Percentiles rank a stretch among this genome's conserved stretches.
Conservation (phyloP, 2,329 filamentous ascomycete genomes). For the Trichoderma sp. region DNA sequence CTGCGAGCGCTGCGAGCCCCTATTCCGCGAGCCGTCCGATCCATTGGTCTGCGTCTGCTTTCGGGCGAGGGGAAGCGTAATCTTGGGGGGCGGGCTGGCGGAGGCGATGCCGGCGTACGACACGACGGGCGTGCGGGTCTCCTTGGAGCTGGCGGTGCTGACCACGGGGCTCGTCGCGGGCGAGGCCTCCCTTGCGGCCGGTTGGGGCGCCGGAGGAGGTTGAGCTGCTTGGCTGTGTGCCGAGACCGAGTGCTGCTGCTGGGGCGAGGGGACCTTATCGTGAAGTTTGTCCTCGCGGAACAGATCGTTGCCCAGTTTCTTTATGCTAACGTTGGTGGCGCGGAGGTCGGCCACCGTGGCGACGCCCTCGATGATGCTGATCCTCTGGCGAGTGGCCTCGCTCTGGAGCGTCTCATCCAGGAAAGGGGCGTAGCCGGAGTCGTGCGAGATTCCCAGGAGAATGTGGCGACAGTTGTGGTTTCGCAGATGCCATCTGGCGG, state of each 20-base stretch:
- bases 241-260: too few relatives aligned
- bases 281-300: conserved; percentile 59
- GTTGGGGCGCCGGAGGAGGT: not conserved
- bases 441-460: conserved; percentile 63
- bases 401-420: conserved; percentile 57
- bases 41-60: conserved; percentile 26
- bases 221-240: not conserved
- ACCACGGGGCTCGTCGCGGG: conserved; percentile 30
- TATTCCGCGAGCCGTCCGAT: conserved; percentile 6
- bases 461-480: conserved; percentile 65
- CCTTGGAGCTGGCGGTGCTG: conserved; percentile 28
- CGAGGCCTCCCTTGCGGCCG: not conserved
- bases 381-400: conserved; percentile 45
- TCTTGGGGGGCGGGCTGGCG: conserved; percentile 48
- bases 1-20: conserved; percentile 39
- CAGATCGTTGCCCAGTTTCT: conserved; percentile 50
- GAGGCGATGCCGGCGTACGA: conserved; percentile 50
- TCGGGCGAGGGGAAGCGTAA: conserved; percentile 45
- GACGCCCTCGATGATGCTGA: conserved; percentile 58
- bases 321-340: conserved; percentile 50
- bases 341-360: conserved; percentile 55
- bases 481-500: conserved; percentile 58
- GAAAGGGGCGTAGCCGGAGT: conserved; percentile 62
- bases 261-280: conserved; percentile 36
- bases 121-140: conserved; percentile 27